These are phyloP conservation scores for Fagus crenata DNA, from an alignment of 306 rosid genomes.

Conservation along the genomic window DNA sequence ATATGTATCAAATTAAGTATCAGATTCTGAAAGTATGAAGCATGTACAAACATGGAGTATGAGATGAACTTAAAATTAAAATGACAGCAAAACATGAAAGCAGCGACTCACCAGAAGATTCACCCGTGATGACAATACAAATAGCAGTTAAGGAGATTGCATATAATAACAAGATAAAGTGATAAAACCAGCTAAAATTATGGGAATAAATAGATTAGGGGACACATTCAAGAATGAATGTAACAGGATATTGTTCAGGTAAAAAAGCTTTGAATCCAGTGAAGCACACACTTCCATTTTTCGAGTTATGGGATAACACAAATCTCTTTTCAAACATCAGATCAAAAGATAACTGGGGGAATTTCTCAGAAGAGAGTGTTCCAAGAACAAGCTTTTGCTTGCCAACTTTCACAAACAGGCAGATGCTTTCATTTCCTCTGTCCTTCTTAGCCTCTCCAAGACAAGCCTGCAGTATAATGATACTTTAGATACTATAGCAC, in stretches of 20 bases:
- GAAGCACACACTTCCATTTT: constrained; percentile 67
- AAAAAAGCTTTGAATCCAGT: constrained; percentile 40
- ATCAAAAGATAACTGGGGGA: constrained; percentile 60
- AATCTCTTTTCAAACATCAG: constrained; percentile 58
- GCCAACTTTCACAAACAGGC: constrained; percentile 46
- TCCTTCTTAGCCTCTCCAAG: constrained; percentile 56
- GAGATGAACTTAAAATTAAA: constrained; percentile 5
- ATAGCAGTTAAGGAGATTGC: constrained; percentile 46
- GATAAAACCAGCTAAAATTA: background rate
- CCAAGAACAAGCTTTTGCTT: constrained; percentile 60
- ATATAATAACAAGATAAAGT: background rate
- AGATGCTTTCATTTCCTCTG: constrained; percentile 51
- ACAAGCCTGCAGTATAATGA: constrained; percentile 48
- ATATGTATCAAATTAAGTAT: background rate
- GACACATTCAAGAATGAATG: constrained; percentile 12
- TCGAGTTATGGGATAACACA: constrained; percentile 67
- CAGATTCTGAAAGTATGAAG: constrained; percentile 32
- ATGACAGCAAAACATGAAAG: constrained; percentile 19
- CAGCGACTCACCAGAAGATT: constrained; percentile 43
- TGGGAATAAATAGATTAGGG: constrained; percentile 11
- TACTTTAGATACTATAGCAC: constrained; percentile 2
- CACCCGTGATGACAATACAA: constrained; percentile 26
- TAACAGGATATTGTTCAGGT: constrained; percentile 48
- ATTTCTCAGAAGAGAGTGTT: constrained; percentile 52
- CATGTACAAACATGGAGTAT: constrained; percentile 1